Conservation (phyloP, 139 green algal species). For the Chlamydomonas sphaeroides region DNA sequence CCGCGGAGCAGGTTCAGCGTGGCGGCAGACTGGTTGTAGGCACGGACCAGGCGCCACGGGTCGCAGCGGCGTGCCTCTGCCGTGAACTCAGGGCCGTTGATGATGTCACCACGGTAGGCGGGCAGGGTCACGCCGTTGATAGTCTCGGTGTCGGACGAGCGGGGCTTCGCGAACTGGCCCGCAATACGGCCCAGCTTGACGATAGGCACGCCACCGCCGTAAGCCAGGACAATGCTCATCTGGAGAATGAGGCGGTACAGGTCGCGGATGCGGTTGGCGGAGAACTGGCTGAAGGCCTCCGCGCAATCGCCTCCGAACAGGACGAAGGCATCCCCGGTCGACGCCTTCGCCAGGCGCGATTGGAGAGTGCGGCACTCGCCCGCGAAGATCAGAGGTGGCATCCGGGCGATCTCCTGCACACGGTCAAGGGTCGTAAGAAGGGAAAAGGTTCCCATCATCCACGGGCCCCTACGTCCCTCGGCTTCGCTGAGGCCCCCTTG, state of each 20-base stretch:
- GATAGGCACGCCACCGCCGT: conserved; percentile 93
- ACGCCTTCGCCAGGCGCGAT: conserved; percentile 83
- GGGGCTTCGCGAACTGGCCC: conserved; percentile 99
- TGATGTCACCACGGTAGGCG: conserved; percentile 96
- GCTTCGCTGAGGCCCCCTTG: too few species aligned
- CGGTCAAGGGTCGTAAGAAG: neutral
- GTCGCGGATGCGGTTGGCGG: conserved; percentile 94
- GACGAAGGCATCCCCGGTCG: conserved; percentile 80
- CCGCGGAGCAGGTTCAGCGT: conserved; percentile 98
- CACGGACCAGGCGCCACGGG: conserved; percentile 83
- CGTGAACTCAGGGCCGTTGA: conserved; percentile 96
- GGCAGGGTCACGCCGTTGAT: conserved; percentile 68
- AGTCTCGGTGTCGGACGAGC: conserved; percentile 62
- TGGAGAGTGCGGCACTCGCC: conserved; percentile 96
- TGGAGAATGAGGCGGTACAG: conserved; percentile 92
- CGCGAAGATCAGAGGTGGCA: conserved; percentile 97
- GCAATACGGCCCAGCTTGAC: conserved; percentile 99
- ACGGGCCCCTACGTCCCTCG: neutral
- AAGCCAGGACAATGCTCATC: conserved; percentile 97
- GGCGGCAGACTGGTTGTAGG: conserved; percentile 97
- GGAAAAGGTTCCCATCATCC: neutral
- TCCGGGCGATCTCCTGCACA: conserved; percentile 71
- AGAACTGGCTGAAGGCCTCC: conserved; percentile 96
- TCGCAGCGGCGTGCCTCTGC: conserved; percentile 88
- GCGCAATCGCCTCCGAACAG: conserved; percentile 94